phyloP scores from a whole-genome alignment of 768 basidiomycete species.

The Boletellus ananiceps region DNA sequence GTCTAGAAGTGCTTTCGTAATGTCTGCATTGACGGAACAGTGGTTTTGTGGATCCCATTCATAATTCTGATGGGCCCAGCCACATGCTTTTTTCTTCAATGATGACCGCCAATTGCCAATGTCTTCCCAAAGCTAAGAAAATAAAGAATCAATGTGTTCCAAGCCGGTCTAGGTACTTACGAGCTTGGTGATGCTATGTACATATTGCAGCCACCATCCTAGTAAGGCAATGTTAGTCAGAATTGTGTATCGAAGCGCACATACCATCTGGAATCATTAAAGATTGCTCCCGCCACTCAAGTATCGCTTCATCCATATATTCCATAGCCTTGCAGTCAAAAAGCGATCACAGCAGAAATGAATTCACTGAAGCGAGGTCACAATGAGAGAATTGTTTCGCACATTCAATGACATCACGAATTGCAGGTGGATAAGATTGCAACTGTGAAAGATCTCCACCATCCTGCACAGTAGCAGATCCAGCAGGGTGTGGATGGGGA shows the following conservation, averaged over 20 bases:
- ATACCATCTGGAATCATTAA: not conserved
- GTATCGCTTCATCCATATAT: not conserved
- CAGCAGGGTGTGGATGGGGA: not conserved
- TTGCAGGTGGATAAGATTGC: not conserved
- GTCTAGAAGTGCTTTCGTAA: no score
- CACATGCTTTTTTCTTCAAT: constrained; percentile 1
- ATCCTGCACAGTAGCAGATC: no score
- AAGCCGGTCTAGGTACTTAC: not conserved
- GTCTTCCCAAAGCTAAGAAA: constrained; percentile 3
- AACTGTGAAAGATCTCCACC: not conserved
- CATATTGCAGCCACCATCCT: not conserved
- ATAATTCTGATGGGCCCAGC: not conserved
- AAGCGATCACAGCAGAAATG: not conserved
- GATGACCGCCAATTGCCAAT: not conserved
- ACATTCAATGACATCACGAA: not conserved
- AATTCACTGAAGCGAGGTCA: not conserved
- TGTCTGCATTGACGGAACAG: not conserved
- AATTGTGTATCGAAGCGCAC: not conserved
- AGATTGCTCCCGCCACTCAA: not conserved
- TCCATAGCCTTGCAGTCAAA: not conserved
- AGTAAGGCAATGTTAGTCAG: not conserved
- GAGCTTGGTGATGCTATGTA: not conserved
- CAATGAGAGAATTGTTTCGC: no score
- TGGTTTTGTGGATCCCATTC: constrained; percentile 5
- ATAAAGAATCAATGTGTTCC: not conserved